phyloP scores from a whole-genome alignment of 768 basidiomycete genomes.

The Daedaleopsis sinensis region DNA sequence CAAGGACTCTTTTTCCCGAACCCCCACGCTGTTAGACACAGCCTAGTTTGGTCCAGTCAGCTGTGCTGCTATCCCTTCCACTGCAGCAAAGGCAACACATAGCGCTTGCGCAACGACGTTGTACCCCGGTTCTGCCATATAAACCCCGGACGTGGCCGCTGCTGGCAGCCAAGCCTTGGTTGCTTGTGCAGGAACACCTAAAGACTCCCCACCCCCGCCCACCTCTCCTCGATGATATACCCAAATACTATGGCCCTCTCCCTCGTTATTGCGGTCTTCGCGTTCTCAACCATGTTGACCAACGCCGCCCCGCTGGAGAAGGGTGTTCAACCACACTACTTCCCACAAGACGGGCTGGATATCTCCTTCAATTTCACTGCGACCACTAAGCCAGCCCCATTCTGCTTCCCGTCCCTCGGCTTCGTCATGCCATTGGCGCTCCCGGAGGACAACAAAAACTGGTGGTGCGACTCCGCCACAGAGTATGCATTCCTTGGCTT shows the following conservation, averaged over 20 bases:
- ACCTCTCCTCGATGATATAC: slow-evolving; percentile 4
- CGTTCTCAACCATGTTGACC: slow-evolving; percentile 10
- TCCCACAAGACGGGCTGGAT: not conserved
- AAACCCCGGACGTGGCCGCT: not conserved
- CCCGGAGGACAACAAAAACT: slow-evolving; percentile 35
- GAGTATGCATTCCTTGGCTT: slow-evolving; percentile 79
- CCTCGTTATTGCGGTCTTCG: slow-evolving; percentile 7
- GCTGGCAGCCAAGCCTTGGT: slow-evolving; percentile 10
- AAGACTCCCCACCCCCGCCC: not conserved
- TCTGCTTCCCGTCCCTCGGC: slow-evolving; percentile 37
- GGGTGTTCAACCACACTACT: slow-evolving; percentile 10
- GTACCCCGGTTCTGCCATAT: not conserved
- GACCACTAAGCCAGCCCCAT: slow-evolving; percentile 14
- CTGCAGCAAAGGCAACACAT: not conserved
- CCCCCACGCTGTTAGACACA: not conserved
- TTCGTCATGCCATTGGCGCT: slow-evolving; percentile 56
- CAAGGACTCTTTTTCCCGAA: not conserved
- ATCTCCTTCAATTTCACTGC: not conserved
- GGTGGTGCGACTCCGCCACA: slow-evolving; percentile 57
- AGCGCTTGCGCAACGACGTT: not conserved
- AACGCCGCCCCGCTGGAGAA: slow-evolving; percentile 9
- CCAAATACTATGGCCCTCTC: slow-evolving; percentile 3
- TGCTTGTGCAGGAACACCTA: not conserved
- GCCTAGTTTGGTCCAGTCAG: not conserved
- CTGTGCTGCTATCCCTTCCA: not conserved